A percentile compares a stretch with the other conserved stretches of the same genome.
Evolutionary conservation across 371 early-diverging fungal genomes (phyloP).

Genomic region (Mucor lusitanicus): DNA sequence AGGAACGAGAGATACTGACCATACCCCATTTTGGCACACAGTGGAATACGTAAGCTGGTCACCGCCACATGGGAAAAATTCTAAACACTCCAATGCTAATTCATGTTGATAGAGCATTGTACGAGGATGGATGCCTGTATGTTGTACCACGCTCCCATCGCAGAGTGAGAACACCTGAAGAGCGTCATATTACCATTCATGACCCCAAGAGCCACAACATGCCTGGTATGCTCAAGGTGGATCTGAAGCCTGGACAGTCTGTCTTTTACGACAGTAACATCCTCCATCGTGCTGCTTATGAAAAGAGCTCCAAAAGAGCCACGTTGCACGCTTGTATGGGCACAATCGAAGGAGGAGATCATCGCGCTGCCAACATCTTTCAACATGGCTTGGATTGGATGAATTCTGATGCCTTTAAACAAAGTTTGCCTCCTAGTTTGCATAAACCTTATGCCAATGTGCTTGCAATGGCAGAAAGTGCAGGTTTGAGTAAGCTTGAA

Average conservation of each 20-base stretch:
- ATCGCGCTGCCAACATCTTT: constrained; percentile 52
- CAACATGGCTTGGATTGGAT: constrained; percentile 61
- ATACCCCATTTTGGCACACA: constrained; percentile 65
- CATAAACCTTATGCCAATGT: constrained; percentile 43
- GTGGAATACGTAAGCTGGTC: constrained; percentile 50
- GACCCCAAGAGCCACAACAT: constrained; percentile 53
- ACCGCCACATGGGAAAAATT: background rate
- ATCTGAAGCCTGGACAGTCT: constrained; percentile 56
- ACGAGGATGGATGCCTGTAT: constrained; percentile 54
- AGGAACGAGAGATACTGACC: constrained; percentile 40
- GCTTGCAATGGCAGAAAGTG: constrained; percentile 38
- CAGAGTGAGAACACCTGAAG: constrained; percentile 46
- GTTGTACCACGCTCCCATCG: constrained; percentile 56
- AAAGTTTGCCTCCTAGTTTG: constrained; percentile 40
- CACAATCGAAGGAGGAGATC: constrained; percentile 52
- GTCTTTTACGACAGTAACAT: constrained; percentile 66
- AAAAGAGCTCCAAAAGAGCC: constrained; percentile 41
- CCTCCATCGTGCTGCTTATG: constrained; percentile 55
- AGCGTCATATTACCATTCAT: constrained; percentile 51
- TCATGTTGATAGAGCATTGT: constrained; percentile 40
- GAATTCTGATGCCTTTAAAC: constrained; percentile 37
- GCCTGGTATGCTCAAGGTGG: constrained; percentile 49
- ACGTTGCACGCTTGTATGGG: constrained; percentile 61
- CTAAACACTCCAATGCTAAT: background rate
- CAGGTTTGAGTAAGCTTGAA: constrained; percentile 30